A percentile compares a stretch with the other conserved stretches of the same genome.
Evolutionary conservation across 305 asterid genomes (phyloP).

Genomic region (Solanum hybrid): DNA sequence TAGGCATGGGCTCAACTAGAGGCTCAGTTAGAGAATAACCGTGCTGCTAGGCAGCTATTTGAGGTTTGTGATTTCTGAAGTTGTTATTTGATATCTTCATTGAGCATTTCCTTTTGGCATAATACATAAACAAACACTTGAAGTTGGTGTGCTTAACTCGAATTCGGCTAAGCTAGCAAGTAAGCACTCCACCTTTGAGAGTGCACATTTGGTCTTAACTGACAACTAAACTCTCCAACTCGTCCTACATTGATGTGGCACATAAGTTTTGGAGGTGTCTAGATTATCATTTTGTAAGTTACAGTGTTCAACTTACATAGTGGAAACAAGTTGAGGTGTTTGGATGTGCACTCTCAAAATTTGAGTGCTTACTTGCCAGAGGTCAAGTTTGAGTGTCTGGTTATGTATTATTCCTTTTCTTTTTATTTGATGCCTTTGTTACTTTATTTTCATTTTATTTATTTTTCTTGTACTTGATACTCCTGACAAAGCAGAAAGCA

Average conservation of each 20-base stretch:
- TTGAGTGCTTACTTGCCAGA: background rate
- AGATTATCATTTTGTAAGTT: background rate
- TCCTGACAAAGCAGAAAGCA: slow-evolving; percentile 53
- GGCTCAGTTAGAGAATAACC: slow-evolving; percentile 62
- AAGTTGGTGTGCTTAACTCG: too few species aligned
- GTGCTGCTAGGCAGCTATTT: slow-evolving; percentile 56
- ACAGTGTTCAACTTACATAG: background rate
- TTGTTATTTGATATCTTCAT: background rate
- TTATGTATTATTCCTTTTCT: background rate
- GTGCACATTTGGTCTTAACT: background rate
- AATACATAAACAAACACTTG: background rate
- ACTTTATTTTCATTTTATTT: background rate
- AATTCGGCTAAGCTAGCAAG: background rate
- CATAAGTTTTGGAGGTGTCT: background rate
- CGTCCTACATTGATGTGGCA: too few species aligned
- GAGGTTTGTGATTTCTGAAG: slow-evolving; percentile 37
- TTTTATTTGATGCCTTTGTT: background rate
- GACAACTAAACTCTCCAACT: background rate
- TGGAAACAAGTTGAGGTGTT: background rate
- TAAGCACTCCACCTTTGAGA: background rate
- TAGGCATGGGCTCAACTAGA: slow-evolving; percentile 99
- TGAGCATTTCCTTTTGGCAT: background rate
- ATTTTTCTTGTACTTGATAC: background rate
- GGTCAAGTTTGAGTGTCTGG: background rate
- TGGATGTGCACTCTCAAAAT: background rate